Evolutionary conservation across 139 green algal genomes (phyloP).

Genomic region (Chlamydomonas asymmetrica): DNA sequence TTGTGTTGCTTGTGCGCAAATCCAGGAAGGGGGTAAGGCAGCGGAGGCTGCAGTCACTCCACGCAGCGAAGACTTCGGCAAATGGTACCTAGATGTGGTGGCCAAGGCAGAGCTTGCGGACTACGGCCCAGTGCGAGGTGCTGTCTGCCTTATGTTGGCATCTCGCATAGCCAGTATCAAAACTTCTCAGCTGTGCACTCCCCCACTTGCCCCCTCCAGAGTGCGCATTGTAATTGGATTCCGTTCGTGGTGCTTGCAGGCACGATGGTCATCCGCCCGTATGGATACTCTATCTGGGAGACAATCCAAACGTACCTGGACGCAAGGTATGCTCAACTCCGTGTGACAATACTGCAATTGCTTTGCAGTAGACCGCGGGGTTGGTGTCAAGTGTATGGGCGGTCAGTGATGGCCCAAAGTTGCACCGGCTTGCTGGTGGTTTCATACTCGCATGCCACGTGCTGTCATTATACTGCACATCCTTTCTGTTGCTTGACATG

Average conservation of each 20-base stretch:
- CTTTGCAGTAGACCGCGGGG: conserved; percentile 50
- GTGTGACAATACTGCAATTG: conserved; percentile 34
- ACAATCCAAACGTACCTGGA: conserved; percentile 81
- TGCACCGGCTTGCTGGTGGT: too few species aligned
- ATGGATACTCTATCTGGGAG: conserved; percentile 88
- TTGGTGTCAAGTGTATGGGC: too few species aligned
- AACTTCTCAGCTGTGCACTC: too few species aligned
- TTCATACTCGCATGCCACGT: too few species aligned
- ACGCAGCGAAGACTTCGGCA: conserved; percentile 82
- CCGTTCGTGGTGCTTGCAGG: conserved; percentile 42
- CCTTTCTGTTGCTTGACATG: too few species aligned
- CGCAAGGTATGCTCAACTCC: not conserved
- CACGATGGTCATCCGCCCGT: conserved; percentile 99
- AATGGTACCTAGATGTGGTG: conserved; percentile 96
- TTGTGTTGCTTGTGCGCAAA: not conserved
- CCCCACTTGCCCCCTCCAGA: too few species aligned
- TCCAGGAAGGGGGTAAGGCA: conserved; percentile 43
- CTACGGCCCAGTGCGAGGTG: conserved; percentile 93
- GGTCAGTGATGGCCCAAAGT: too few species aligned
- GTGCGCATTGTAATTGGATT: not conserved
- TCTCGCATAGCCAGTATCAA: too few species aligned
- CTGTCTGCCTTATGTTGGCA: too few species aligned
- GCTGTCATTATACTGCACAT: too few species aligned
- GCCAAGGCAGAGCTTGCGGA: conserved; percentile 92
- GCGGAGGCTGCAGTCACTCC: conserved; percentile 75